These are phyloP conservation scores for Hawksworthiomyces lignivorus DNA, from an alignment of 2,329 filamentous ascomycete species.

Conservation along the genomic window DNA sequence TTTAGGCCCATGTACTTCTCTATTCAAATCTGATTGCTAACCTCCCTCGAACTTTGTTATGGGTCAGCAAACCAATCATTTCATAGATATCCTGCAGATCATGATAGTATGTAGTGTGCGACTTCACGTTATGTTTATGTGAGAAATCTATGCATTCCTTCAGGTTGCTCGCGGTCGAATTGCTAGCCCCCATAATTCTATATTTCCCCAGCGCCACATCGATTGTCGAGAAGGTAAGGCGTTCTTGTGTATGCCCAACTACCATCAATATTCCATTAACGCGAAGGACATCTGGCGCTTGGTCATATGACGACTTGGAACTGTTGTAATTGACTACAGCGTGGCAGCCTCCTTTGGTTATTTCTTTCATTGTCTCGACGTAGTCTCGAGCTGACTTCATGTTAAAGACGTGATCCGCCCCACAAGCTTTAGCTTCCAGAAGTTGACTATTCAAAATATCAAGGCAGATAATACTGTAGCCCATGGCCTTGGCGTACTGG, in stretches of 20 bases:
- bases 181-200: constrained; percentile 14
- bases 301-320: constrained; percentile 9
- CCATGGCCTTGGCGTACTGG: constrained; percentile 20
- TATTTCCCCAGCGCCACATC: constrained; percentile 10
- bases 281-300: neutral
- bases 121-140: constrained; percentile 11
- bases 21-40: constrained; percentile 21
- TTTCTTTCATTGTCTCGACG: constrained; percentile 5
- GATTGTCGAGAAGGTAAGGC: constrained; percentile 8
- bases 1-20: too few species aligned
- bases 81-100: constrained; percentile 23
- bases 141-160: constrained; percentile 13
- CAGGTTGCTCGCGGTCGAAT: constrained; percentile 13
- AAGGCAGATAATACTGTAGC: constrained; percentile 18
- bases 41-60: constrained; percentile 15
- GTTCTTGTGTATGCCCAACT: constrained; percentile 8
- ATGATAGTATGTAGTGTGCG: constrained; percentile 3
- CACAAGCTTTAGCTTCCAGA: constrained; percentile 15
- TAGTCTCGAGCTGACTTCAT: constrained; percentile 15
- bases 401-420: constrained; percentile 17
- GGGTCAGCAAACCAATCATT: constrained; percentile 25
- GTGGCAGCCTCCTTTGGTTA: constrained; percentile 5
- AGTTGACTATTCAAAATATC: constrained; percentile 16
- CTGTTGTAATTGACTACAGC: constrained; percentile 11
- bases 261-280: constrained; percentile 7